phyloP scores from a whole-genome alignment of 176 grass and related monocot species.

The Typha latifolia region DNA sequence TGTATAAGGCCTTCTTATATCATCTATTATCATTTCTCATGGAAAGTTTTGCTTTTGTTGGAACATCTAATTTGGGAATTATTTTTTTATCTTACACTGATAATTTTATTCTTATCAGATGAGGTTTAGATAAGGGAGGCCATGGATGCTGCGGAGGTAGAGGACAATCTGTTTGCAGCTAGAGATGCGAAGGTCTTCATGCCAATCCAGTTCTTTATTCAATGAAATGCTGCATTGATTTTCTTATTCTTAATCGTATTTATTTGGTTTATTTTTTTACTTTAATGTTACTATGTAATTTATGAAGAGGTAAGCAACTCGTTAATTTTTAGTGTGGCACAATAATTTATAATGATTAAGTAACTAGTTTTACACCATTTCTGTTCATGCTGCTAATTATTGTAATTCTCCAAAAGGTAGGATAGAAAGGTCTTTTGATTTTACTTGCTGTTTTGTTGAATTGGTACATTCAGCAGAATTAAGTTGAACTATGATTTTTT shows the following conservation, averaged over 20 bases:
- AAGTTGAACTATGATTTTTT: background rate
- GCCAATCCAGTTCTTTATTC: background rate
- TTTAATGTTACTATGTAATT: background rate
- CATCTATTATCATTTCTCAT: too few species aligned
- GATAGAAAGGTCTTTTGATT: background rate
- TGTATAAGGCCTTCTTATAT: too few species aligned
- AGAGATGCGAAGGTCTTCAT: constrained; percentile 63
- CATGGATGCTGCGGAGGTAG: constrained; percentile 52
- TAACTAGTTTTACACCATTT: too few species aligned
- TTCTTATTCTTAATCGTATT: constrained; percentile 1
- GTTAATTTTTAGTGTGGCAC: too few species aligned
- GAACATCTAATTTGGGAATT: background rate
- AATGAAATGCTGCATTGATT: background rate
- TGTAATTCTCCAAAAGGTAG: too few species aligned
- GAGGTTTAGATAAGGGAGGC: constrained; percentile 33
- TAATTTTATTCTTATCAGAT: constrained; percentile 22
- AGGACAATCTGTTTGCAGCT: constrained; percentile 30
- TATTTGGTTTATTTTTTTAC: constrained; percentile 4
- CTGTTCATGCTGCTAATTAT: too few species aligned
- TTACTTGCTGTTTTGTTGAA: background rate
- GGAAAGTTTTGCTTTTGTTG: background rate
- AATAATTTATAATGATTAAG: too few species aligned
- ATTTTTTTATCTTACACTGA: background rate
- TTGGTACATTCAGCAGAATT: background rate
- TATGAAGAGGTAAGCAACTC: too few species aligned